These are phyloP conservation scores for Rugiboletus extremiorientalis DNA, from an alignment of 1,284 basidiomycete species.

Conservation along the genomic window DNA sequence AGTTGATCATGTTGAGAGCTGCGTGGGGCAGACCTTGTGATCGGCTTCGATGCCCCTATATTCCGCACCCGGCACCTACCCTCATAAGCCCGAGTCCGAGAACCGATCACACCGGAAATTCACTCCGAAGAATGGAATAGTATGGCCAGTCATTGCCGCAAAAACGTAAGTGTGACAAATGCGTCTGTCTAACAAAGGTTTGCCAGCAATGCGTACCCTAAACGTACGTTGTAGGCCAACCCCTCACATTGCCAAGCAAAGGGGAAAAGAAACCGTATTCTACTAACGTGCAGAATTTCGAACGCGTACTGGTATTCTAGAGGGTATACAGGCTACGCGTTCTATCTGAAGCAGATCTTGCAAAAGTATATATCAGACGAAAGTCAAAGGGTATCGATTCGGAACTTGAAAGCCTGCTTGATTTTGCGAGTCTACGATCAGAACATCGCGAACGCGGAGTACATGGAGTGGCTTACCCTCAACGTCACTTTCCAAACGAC, in stretches of 20 bases:
- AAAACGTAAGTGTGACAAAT: not conserved
- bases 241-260: not conserved
- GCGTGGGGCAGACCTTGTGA: not conserved
- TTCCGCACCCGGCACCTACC: too few relatives aligned
- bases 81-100: not conserved
- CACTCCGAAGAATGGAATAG: not conserved
- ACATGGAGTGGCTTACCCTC: not conserved
- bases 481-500: conserved; percentile 1
- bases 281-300: not conserved
- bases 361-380: not conserved
- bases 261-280: too few relatives aligned
- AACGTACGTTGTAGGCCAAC: not conserved
- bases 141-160: not conserved
- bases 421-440: not conserved
- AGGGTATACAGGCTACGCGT: not conserved
- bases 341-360: not conserved
- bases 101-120: not conserved
- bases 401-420: not conserved
- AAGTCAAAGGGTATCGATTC: not conserved
- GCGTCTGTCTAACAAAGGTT: too few relatives aligned
- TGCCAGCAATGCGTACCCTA: not conserved
- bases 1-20: not conserved
- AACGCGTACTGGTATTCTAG: not conserved
- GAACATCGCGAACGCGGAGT: not conserved
- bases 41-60: not conserved